Conservation (phyloP, 2,329 filamentous ascomycete genomes). For the Stenocarpella maydis region DNA sequence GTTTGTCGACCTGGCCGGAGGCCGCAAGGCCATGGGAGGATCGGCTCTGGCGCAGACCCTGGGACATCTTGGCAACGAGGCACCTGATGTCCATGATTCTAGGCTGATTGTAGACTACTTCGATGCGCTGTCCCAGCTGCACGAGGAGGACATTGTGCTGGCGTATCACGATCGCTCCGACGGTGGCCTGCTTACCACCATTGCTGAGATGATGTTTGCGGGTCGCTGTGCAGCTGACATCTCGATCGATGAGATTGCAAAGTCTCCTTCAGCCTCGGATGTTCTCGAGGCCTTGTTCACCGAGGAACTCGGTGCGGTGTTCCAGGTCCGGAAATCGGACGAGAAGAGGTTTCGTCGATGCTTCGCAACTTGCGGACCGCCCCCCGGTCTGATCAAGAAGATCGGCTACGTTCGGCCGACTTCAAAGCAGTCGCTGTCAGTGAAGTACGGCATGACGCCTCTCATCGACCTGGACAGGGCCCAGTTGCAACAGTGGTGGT, state of each 20-base stretch:
- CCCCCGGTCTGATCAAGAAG: slow-evolving; percentile 80
- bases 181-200: slow-evolving; percentile 87
- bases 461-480: slow-evolving; percentile 75
- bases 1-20: slow-evolving; percentile 88
- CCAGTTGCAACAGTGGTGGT: slow-evolving; percentile 87
- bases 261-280: slow-evolving; percentile 67
- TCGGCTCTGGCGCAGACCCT: slow-evolving; percentile 92
- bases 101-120: slow-evolving; percentile 89
- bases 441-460: slow-evolving; percentile 74
- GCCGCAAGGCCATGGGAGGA: slow-evolving; percentile 83
- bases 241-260: slow-evolving; percentile 77
- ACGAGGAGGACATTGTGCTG: slow-evolving; percentile 72
- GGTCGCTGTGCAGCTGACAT: slow-evolving; percentile 89
- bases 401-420: slow-evolving; percentile 78
- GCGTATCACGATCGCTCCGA: slow-evolving; percentile 96
- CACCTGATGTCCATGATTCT: slow-evolving; percentile 84
- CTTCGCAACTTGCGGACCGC: slow-evolving; percentile 89
- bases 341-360: slow-evolving; percentile 87
- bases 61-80: slow-evolving; percentile 82
- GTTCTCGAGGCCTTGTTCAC: slow-evolving; percentile 88
- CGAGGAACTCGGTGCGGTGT: slow-evolving; percentile 94
- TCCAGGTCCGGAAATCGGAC: slow-evolving; percentile 88
- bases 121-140: slow-evolving; percentile 77
- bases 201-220: slow-evolving; percentile 98
- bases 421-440: slow-evolving; percentile 77